Evolutionary conservation across 768 basidiomycete genomes (phyloP), one percentile per base, ranked within the genome.

Genomic region (Filobasidium wieringae): DNA sequence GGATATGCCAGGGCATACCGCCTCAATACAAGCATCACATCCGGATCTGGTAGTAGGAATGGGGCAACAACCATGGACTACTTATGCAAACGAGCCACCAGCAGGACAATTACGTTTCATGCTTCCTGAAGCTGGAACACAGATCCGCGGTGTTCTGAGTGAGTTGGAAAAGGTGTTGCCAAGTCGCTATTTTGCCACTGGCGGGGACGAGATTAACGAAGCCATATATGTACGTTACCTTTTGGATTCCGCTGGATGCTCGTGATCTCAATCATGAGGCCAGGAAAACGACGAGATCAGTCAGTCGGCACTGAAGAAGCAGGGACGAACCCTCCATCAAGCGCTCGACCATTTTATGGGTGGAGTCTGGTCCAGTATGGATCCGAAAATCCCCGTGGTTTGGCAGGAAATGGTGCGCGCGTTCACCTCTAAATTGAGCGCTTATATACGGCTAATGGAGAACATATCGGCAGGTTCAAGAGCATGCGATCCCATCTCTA

Each of bases 1-100:
- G 52, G 89, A 89, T 68, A 85, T 80, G 1, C 88, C 88, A 0
- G 88, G 88, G 0, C 89, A 90, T 71, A 87, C 87, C 1, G 77
- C 84, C 0, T 73, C 78, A 30, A 84, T 91, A 36, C 78, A 78
- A 2, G 63, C 75, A 7, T 78, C 84, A 0, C 80, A 86, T 66
- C 88, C 88, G 0, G 84, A 88, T 30, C 80, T 81, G 57, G 71
- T 90, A 36, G 87, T 87, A 0, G 89, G 88, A 64, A 57, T 64
- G 17, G 63, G 74, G 19, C 58, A 63, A 0, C 60, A 78, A 75
- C 62, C 84, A 64, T 76, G 58, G 51, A 62, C 41, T 17, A 24
- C 11, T 0, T 63, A 62, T 19, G 65, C 65, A 4, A 30, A 58
- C 65, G 78, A 89, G 61, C 88, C 88, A 0, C 88, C 88, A 0